Conservation (phyloP, 2,329 filamentous ascomycete species). For the Trichoderma atrobrunneum region DNA sequence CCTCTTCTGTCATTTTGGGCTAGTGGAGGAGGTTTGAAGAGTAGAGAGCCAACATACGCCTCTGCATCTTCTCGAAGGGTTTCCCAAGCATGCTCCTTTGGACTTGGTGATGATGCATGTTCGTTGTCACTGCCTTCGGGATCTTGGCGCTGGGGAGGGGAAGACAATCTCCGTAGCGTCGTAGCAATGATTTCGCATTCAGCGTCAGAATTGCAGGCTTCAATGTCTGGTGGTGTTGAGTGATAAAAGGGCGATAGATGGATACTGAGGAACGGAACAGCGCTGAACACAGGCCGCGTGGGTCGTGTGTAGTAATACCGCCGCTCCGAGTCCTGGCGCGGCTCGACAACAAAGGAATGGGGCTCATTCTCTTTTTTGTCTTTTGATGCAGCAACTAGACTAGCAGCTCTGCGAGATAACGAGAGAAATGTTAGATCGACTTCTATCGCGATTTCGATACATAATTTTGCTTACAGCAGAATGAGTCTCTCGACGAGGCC, state of each 20-base stretch:
- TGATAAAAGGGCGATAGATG: conserved; percentile 1
- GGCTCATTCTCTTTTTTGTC: background rate
- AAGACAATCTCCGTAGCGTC: background rate
- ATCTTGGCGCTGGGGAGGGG: background rate
- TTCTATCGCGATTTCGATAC: background rate
- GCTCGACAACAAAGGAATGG: background rate
- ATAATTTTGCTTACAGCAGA: background rate
- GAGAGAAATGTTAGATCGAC: background rate
- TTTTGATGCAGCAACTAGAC: background rate
- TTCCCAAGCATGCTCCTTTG: background rate
- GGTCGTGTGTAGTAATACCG: background rate
- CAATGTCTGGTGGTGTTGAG: background rate
- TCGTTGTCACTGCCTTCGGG: background rate
- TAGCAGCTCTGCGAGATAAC: background rate
- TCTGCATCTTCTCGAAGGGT: background rate
- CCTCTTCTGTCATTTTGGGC: background rate
- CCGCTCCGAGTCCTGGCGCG: background rate
- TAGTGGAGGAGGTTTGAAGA: background rate
- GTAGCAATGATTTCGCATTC: background rate
- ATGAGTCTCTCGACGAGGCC: background rate
- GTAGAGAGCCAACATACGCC: background rate
- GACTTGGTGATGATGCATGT: background rate
- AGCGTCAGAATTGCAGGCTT: background rate
- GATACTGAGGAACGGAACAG: background rate
- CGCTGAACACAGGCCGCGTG: background rate